Percentiles rank a stretch among this genome's conserved stretches.
Evolutionary conservation across 2,329 filamentous ascomycete genomes (phyloP).

Genomic region (Aureobasidium sp.): DNA sequence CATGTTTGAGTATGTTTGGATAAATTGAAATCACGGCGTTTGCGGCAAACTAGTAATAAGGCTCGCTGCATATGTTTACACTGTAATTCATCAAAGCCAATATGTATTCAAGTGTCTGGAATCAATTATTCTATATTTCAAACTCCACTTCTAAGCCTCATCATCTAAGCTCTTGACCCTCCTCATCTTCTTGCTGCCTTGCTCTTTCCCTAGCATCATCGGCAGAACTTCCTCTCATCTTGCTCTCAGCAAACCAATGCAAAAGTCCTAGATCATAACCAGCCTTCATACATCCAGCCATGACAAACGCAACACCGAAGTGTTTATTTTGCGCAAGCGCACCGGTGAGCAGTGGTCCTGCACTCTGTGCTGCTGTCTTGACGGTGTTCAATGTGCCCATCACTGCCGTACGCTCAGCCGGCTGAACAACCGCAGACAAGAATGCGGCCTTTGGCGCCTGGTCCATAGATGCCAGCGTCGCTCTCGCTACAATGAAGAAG

Average conservation of each 20-base stretch:
- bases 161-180: slow-evolving; percentile 11
- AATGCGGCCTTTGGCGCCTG: slow-evolving; percentile 75
- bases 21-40: too few species aligned
- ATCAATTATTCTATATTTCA: neutral
- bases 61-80: too few species aligned
- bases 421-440: slow-evolving; percentile 69
- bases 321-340: slow-evolving; percentile 59
- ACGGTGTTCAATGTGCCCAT: slow-evolving; percentile 77
- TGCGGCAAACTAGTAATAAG: too few species aligned
- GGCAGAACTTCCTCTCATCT: slow-evolving; percentile 5
- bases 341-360: slow-evolving; percentile 72
- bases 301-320: slow-evolving; percentile 70
- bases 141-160: neutral
- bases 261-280: slow-evolving; percentile 45
- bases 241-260: slow-evolving; percentile 29
- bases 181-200: slow-evolving; percentile 12
- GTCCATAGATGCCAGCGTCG: slow-evolving; percentile 74
- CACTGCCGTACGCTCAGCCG: slow-evolving; percentile 73
- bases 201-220: slow-evolving; percentile 17
- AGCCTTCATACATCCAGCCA: slow-evolving; percentile 70
- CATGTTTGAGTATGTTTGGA: too few species aligned
- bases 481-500: slow-evolving; percentile 66
- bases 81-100: neutral
- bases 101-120: neutral
- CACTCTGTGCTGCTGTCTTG: slow-evolving; percentile 69